These are phyloP conservation scores for Fusarium phyllophilum DNA, from an alignment of 2,329 filamentous ascomycete species.

Conservation along the genomic window DNA sequence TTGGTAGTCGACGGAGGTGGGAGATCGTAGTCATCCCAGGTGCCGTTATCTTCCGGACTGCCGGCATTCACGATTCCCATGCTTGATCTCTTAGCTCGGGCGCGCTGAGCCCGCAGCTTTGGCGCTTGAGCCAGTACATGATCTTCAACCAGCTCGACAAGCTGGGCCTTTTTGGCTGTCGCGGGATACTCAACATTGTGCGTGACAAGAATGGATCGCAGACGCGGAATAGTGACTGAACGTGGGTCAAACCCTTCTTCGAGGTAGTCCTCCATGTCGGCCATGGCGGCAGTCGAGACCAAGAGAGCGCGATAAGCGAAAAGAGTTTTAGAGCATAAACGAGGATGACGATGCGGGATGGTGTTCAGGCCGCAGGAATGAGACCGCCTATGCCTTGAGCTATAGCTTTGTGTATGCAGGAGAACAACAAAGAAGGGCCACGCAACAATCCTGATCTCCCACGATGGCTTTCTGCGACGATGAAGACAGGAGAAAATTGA, in stretches of 20 bases:
- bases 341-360: conserved; percentile 26
- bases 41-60: conserved; percentile 72
- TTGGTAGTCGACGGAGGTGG: conserved; percentile 60
- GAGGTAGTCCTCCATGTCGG: conserved; percentile 83
- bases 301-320: conserved; percentile 14
- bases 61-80: conserved; percentile 80
- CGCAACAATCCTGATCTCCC: conserved; percentile 1
- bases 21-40: conserved; percentile 69
- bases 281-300: conserved; percentile 57
- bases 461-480: not conserved
- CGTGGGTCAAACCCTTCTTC: conserved; percentile 86
- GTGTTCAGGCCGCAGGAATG: conserved; percentile 26
- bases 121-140: conserved; percentile 81
- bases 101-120: conserved; percentile 78
- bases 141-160: conserved; percentile 84
- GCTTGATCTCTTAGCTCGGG: conserved; percentile 85
- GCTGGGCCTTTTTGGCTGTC: conserved; percentile 89
- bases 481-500: conserved; percentile 2
- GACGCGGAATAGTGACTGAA: conserved; percentile 83
- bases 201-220: conserved; percentile 90
- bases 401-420: not conserved
- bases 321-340: conserved; percentile 10
- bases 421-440: conserved; percentile 30
- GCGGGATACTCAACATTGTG: conserved; percentile 88
- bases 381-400: conserved; percentile 19